Base-by-base conservation (phyloP, 2,329 filamentous ascomycete species). In the Phialophora macrospora region DNA sequence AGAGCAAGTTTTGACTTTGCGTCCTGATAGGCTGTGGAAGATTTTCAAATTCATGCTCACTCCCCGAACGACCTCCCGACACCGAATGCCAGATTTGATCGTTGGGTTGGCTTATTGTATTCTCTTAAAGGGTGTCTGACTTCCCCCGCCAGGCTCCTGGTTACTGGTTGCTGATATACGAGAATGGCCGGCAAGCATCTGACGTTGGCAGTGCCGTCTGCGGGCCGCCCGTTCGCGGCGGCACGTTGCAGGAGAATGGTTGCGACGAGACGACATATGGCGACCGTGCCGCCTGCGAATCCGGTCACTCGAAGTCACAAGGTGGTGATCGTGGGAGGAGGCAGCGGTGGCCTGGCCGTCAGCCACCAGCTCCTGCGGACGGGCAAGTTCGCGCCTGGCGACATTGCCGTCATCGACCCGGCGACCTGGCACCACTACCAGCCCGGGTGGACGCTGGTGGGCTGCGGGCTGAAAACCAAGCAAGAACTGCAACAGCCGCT, bases 401-500 rank as follows among this genome's bases (percentile, higher is more conserved):
- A 90, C 66, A 88, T 90, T 66, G 87, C 88, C 30, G 72, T 90
- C 28, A 77, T 90, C 51, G 88, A 90, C 68, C 88, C 88, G 0
- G 82, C 87, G 0, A 74, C 77, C 69, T 87, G 82, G 80, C 87
- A 90, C 73, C 82, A 90, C 77, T 90, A 89, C 74, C 88, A 90
- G 75, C 87, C 88, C 0, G 88, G 88, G 61, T 90, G 87, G 87
- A 90, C 88, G 1, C 80, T 90, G 0, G 88, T 90, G 1, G 88
- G 87, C 51, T 87, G 85, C 46, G 88, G 88, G 3, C 80, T 90
- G 46, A 89, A 89, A 76, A 82, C 79, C 55, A 87, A 87, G 73
- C 79, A 88, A 68, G 82, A 88, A 26, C 76, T 90, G 63, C 81
- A 82, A 55, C 76, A 78, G 63, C 83, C 83, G 0, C 73, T 89